These are phyloP conservation scores for Domatiomyces globalis DNA, from an alignment of 2,329 filamentous ascomycete species.

Conservation along the genomic window DNA sequence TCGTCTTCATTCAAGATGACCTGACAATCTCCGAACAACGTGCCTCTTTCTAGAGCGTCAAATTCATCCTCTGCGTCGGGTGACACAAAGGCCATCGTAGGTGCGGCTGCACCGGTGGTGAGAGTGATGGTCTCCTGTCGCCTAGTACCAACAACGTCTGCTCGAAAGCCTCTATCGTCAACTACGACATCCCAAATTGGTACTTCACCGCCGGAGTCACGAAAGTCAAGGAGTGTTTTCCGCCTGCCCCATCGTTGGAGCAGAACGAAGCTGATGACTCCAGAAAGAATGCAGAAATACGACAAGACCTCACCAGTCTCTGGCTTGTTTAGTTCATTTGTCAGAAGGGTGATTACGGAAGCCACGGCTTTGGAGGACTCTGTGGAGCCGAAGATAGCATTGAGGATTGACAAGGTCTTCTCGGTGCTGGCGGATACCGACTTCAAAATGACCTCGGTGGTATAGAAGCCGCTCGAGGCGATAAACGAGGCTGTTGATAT, in stretches of 20 bases:
- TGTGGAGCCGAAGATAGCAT: constrained; percentile 35
- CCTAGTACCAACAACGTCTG: constrained; percentile 32
- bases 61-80: constrained; percentile 25
- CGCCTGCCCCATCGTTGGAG: constrained; percentile 34
- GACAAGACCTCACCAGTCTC: constrained; percentile 27
- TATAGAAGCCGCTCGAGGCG: constrained; percentile 32
- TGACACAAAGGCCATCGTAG: constrained; percentile 39
- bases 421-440: constrained; percentile 31
- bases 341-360: constrained; percentile 33
- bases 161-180: constrained; percentile 31
- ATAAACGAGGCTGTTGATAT: constrained; percentile 35
- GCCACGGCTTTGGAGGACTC: constrained; percentile 36
- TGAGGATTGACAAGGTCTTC: constrained; percentile 31
- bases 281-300: constrained; percentile 31
- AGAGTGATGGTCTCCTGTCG: constrained; percentile 22
- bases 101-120: constrained; percentile 29
- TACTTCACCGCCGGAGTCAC: constrained; percentile 26
- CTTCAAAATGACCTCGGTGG: constrained; percentile 31
- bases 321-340: constrained; percentile 29
- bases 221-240: constrained; percentile 29
- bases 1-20: constrained; percentile 10
- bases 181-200: constrained; percentile 36
- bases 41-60: constrained; percentile 27
- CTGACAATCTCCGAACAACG: constrained; percentile 13
- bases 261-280: constrained; percentile 32